Base-by-base conservation (phyloP, 352 stramenopile genomes). In the Globisporangium yorkense region DNA sequence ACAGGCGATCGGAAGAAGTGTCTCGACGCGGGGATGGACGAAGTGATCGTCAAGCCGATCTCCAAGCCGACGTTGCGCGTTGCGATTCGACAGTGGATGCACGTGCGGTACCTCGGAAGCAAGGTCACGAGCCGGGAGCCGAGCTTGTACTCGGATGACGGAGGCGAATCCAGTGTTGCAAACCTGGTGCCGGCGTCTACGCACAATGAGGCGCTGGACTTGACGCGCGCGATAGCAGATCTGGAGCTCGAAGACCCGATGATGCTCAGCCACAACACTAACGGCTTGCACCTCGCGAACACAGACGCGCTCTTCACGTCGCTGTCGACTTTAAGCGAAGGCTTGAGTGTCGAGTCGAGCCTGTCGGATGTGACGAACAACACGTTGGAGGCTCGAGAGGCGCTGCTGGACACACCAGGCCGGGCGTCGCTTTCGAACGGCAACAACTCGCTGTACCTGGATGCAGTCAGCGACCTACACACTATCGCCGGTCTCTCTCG, bases 41-140 rank as follows among this genome's bases (percentile, higher is more conserved):
- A 94, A 46, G 89, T 92, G 63, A 88, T 94, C 35, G 84, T 92
- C 37, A 94, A 94, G 59, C 84, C 84, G 0, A 92, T 94, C 35
- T 83, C 75, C 4, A 91, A 94, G 60, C 62, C 70, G 3, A 70
- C 74, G 15, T 54, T 94, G 3, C 70, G 77, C 7, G 76, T 75
- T 8, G 84, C 84, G 12, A 84, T 94, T 60, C 75, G 77, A 4
- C 82, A 91, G 50, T 94, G 84, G 84, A 90, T 92, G 83, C 66
- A 68, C 10, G 77, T 93, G 41, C 77, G 81, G 7, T 90, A 84
- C 66, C 45, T 87, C 24, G 71, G 74, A 10, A 68, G 84, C 45
- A 85, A 88, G 48, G 52, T 60, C 2, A 15, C 55, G 8, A 66
- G 51, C 41, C 66, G 68, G 35, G 72, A 75, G 33, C 66, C 74